Base-by-base conservation (phyloP, 1,284 basidiomycete species). In the Golubevia sp. region DNA sequence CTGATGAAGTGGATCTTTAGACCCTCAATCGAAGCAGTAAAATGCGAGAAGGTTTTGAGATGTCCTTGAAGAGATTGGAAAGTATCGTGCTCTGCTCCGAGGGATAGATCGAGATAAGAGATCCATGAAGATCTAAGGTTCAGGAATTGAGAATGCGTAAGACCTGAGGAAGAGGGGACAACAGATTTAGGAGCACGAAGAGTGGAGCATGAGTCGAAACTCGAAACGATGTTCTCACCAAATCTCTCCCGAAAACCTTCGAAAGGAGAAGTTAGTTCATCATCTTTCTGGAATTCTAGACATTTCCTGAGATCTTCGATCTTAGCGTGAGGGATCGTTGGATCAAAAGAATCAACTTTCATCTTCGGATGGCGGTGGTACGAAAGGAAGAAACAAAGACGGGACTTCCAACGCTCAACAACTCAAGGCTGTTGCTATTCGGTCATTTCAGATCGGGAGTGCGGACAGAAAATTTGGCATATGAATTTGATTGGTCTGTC, bases 1-100 rank as follows among this genome's bases (percentile, higher is more conserved):
- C 68, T 66, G 48, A 76, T 76, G 55, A 71, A 76, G 25, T 76
- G 74, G 5, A 76, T 55, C 30, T 71, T 67, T 8, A 71, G 61
- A 34, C 72, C 70, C 49, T 76, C 74, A 54, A 76, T 26, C 21
- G 50, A 24, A 6, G 68, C 67, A 27, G 64, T 69, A 62, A 56
- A 63, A 48, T 74, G 72, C 7, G 56, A 58, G 49, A 74, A 74
- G 25, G 65, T 69, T 15, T 60, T 55, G 55, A 74, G 59, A 54
- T 67, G 63, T 5, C 64, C 50, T 49, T 49, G 50, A 20, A 25
- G 51, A n/a, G 58, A 48, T 34, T 34, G 4, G 49, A 71, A 76
- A 11, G 68, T 74, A 34, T 76, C 74, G 53, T 76, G 72, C 34
- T 76, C 74, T 0, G 72, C 61, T 1, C 73, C 72, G 55, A 63